Evolutionary conservation across 192 early-diverging fungal genomes (phyloP).

Genomic region (Coemansia interrupta): DNA sequence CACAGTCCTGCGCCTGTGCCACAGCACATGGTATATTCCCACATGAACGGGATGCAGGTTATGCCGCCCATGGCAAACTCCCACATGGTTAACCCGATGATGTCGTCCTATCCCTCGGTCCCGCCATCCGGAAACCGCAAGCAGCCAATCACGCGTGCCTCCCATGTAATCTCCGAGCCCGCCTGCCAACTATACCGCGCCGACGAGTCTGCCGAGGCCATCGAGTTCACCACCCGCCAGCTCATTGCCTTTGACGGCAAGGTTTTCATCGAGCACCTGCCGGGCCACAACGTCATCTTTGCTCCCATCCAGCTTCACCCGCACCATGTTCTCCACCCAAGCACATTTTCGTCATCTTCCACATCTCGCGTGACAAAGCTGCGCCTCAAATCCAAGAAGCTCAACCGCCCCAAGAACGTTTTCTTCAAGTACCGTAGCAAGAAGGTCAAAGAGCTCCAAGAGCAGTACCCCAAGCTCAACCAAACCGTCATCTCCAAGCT

Average conservation of each 20-base stretch:
- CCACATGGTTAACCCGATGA: conserved; percentile 1
- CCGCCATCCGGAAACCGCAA: conserved; percentile 7
- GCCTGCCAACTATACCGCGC: conserved; percentile 29
- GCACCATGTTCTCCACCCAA: conserved; percentile 1
- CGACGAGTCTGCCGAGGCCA: conserved; percentile 17
- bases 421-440: conserved; percentile 56
- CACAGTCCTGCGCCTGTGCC: background rate
- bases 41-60: conserved; percentile 2
- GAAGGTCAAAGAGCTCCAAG: conserved; percentile 40
- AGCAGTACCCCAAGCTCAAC: conserved; percentile 43
- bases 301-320: conserved; percentile 21
- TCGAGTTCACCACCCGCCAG: conserved; percentile 30
- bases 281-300: conserved; percentile 43
- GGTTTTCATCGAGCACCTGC: conserved; percentile 39
- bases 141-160: conserved; percentile 22
- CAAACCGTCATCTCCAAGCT: conserved; percentile 53
- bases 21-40: conserved; percentile 6
- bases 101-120: conserved; percentile 5
- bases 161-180: conserved; percentile 33
- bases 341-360: background rate
- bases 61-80: conserved; percentile 1
- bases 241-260: conserved; percentile 35
- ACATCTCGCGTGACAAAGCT: conserved; percentile 22
- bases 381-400: conserved; percentile 1
- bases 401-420: conserved; percentile 48